A percentile compares a stretch with the other conserved stretches of the same genome.
phyloP scores from a whole-genome alignment of 805 yeast species.

The Jamesozyma rosinii region DNA sequence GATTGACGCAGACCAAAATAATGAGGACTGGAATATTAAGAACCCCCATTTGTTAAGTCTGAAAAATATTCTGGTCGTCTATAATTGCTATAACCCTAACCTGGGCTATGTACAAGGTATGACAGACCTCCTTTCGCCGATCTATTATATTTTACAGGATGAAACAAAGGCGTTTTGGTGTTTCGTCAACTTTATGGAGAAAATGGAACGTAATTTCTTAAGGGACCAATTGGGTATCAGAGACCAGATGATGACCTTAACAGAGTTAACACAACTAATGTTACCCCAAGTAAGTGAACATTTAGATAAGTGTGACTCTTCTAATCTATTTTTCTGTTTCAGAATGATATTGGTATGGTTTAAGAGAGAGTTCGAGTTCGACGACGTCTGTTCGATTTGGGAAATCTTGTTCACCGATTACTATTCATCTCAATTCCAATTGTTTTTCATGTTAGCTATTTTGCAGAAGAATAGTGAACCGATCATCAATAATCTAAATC shows the following conservation, averaged over 20 bases:
- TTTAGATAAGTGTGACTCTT: slow-evolving; percentile 78
- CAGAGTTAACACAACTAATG: slow-evolving; percentile 83
- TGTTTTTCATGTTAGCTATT: slow-evolving; percentile 83
- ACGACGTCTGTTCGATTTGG: slow-evolving; percentile 75
- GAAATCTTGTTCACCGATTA: slow-evolving; percentile 86
- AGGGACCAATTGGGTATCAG: slow-evolving; percentile 92
- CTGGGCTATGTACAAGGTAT: slow-evolving; percentile 97
- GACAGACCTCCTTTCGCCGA: slow-evolving; percentile 86
- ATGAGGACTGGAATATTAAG: slow-evolving; percentile 47
- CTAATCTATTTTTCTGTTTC: slow-evolving; percentile 85
- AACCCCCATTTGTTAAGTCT: slow-evolving; percentile 68
- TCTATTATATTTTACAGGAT: slow-evolving; percentile 58
- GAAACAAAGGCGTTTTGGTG: slow-evolving; percentile 83
- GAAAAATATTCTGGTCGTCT: slow-evolving; percentile 74
- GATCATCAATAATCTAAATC: slow-evolving; percentile 59
- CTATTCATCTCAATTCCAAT: slow-evolving; percentile 76
- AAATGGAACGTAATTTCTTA: slow-evolving; percentile 90
- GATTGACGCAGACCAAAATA: slow-evolving; percentile 7
- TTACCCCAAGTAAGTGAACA: slow-evolving; percentile 77
- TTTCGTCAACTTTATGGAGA: slow-evolving; percentile 77
- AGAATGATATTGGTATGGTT: slow-evolving; percentile 93
- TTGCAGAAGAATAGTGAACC: slow-evolving; percentile 76
- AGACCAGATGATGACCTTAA: slow-evolving; percentile 72
- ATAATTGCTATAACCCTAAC: slow-evolving; percentile 72
- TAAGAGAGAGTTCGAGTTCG: slow-evolving; percentile 80